Conservation (phyloP, 805 yeast genomes). For the Wickerhamomyces sydowiorum region DNA sequence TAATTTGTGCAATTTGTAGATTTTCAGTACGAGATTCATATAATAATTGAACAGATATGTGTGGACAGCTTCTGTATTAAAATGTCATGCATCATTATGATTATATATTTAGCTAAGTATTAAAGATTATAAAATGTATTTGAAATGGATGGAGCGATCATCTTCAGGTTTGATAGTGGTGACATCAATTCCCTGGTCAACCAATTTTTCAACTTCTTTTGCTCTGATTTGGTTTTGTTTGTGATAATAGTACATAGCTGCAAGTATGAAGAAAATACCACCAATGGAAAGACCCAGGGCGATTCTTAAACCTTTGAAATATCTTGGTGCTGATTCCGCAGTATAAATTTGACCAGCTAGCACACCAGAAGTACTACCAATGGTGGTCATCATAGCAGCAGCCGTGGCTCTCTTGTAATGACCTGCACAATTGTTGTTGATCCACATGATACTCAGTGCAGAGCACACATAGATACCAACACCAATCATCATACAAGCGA, state of each 20-base stretch:
- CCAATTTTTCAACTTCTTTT: slow-evolving; percentile 4
- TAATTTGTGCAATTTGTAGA: too few species aligned
- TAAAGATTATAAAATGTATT: neutral
- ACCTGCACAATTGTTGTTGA: slow-evolving; percentile 34
- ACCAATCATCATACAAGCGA: slow-evolving; percentile 32
- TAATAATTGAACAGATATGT: too few species aligned
- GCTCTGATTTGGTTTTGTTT: slow-evolving; percentile 15
- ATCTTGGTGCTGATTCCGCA: slow-evolving; percentile 32
- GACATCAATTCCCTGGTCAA: slow-evolving; percentile 6
- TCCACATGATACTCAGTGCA: slow-evolving; percentile 33
- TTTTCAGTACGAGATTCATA: too few species aligned
- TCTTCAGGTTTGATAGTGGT: slow-evolving; percentile 15
- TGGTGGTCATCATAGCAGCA: slow-evolving; percentile 29
- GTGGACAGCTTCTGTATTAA: neutral
- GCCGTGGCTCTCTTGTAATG: slow-evolving; percentile 35
- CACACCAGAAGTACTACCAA: slow-evolving; percentile 32
- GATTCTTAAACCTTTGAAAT: slow-evolving; percentile 26
- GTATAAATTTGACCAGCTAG: slow-evolving; percentile 33
- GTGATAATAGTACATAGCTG: slow-evolving; percentile 14
- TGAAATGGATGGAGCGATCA: slow-evolving; percentile 16
- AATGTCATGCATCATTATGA: neutral
- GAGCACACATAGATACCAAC: slow-evolving; percentile 35
- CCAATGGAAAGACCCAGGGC: slow-evolving; percentile 16
- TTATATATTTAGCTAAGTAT: neutral
- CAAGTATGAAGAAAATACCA: slow-evolving; percentile 15